Percentiles rank a stretch among this genome's conserved stretches.
Conservation (phyloP, 331 rosid species). For the Rhamnella rubrinervis region DNA sequence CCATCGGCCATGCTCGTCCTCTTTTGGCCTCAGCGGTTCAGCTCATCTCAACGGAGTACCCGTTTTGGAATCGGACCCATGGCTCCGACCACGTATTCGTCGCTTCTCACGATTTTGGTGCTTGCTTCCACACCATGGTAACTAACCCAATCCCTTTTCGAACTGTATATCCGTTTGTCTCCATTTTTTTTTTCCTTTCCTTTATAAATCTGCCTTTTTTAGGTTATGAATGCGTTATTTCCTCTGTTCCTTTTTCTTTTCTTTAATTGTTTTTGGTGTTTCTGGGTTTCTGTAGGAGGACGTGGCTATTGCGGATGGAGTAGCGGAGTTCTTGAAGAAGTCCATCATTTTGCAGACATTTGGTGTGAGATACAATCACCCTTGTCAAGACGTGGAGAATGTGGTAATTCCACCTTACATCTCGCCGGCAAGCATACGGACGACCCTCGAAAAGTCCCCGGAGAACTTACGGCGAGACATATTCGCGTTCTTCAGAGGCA, state of each 20-base stretch:
- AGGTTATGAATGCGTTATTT: neutral
- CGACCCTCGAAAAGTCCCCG: slow-evolving; percentile 45
- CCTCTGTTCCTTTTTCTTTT: neutral
- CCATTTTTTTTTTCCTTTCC: neutral
- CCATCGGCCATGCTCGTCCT: slow-evolving; percentile 87
- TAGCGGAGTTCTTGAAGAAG: slow-evolving; percentile 63
- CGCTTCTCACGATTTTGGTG: slow-evolving; percentile 91
- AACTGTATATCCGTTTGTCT: too few species aligned
- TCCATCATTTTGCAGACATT: slow-evolving; percentile 87
- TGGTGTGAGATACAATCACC: slow-evolving; percentile 66
- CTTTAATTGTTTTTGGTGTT: neutral
- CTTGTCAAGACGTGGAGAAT: slow-evolving; percentile 86
- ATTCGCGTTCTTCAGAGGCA: slow-evolving; percentile 88
- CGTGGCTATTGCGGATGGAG: slow-evolving; percentile 74
- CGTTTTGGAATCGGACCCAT: slow-evolving; percentile 70
- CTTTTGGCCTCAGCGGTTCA: slow-evolving; percentile 63
- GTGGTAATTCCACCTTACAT: slow-evolving; percentile 86
- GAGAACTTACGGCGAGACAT: slow-evolving; percentile 59
- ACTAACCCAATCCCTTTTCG: too few species aligned
- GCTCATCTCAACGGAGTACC: slow-evolving; percentile 45
- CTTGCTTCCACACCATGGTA: slow-evolving; percentile 94
- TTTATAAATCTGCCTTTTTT: neutral
- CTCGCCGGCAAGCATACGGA: slow-evolving; percentile 50
- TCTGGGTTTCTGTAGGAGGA: slow-evolving; percentile 50
- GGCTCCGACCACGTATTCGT: slow-evolving; percentile 92